A percentile compares a stretch with the other conserved stretches of the same genome.
phyloP scores from a whole-genome alignment of 331 rosid species.

The Acacia pycnantha region DNA sequence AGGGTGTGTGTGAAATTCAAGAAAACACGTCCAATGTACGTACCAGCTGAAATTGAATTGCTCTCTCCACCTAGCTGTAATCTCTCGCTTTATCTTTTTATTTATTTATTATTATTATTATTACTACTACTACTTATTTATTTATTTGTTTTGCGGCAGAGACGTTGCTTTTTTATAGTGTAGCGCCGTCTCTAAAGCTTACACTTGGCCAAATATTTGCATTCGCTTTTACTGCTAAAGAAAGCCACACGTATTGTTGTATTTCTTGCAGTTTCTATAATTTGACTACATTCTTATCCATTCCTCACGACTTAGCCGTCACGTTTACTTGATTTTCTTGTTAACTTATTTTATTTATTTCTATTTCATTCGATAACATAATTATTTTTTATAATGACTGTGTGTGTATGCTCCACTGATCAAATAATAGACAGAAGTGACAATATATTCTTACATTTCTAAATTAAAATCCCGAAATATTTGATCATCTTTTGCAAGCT shows the following conservation, averaged over 20 bases:
- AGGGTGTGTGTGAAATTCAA: not conserved
- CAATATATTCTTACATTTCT: not conserved
- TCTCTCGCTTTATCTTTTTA: not conserved
- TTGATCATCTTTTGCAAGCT: no score
- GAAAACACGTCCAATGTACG: not conserved
- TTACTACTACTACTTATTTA: no score
- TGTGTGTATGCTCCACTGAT: not conserved
- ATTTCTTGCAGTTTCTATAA: not conserved
- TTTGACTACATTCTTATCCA: not conserved
- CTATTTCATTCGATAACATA: not conserved
- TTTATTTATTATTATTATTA: not conserved
- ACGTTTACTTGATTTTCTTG: not conserved
- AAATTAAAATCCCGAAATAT: no score
- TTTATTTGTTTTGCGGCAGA: no score
- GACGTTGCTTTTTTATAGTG: not conserved
- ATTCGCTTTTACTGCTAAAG: not conserved
- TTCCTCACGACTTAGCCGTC: not conserved
- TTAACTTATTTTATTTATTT: not conserved
- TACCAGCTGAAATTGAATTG: not conserved
- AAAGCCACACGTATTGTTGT: not conserved
- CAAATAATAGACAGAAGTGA: not conserved
- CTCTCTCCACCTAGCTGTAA: not conserved
- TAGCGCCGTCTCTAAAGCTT: not conserved
- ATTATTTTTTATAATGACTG: not conserved
- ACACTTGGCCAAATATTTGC: not conserved